A percentile compares a stretch with the other conserved stretches of the same genome.
These are phyloP conservation scores for Tubosaeta brunneosetosa DNA, from an alignment of 768 basidiomycete genomes.

Conservation along the genomic window DNA sequence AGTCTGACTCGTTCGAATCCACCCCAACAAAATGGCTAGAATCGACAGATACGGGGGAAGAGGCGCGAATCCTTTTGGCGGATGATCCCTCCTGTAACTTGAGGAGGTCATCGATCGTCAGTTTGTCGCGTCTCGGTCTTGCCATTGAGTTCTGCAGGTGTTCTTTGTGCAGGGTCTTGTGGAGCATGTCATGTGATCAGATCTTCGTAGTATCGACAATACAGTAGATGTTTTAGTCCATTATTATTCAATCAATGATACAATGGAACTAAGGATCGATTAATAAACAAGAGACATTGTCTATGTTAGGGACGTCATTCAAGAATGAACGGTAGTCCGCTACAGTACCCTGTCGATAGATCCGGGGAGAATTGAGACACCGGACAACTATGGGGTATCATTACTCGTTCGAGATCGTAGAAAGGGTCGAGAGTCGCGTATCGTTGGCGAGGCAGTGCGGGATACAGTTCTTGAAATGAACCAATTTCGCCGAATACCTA, in stretches of 20 bases:
- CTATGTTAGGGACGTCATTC: neutral
- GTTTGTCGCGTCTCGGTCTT: slow-evolving; percentile 14
- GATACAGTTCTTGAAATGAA: slow-evolving; percentile 7
- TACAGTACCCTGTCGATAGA: neutral
- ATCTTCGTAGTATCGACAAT: neutral
- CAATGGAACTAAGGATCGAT: neutral
- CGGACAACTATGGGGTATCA: neutral
- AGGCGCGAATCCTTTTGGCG: slow-evolving; percentile 32
- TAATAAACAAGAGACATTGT: neutral
- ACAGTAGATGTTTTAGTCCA: neutral
- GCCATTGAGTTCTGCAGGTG: slow-evolving; percentile 7
- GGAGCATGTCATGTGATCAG: neutral
- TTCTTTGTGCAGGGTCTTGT: too few species aligned
- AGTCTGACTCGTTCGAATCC: slow-evolving; percentile 3
- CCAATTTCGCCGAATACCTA: slow-evolving; percentile 27
- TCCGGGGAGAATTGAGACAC: neutral
- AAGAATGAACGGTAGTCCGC: neutral
- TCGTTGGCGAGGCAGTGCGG: neutral
- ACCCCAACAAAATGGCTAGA: neutral
- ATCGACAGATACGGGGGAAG: neutral
- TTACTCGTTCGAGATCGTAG: slow-evolving; percentile 3
- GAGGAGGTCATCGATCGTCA: slow-evolving; percentile 46
- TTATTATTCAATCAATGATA: neutral
- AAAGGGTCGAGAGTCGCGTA: neutral
- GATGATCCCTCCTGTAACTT: slow-evolving; percentile 40